Evolutionary conservation across 2,329 filamentous ascomycete species (phyloP).

Genomic region (Beauveria sp.): DNA sequence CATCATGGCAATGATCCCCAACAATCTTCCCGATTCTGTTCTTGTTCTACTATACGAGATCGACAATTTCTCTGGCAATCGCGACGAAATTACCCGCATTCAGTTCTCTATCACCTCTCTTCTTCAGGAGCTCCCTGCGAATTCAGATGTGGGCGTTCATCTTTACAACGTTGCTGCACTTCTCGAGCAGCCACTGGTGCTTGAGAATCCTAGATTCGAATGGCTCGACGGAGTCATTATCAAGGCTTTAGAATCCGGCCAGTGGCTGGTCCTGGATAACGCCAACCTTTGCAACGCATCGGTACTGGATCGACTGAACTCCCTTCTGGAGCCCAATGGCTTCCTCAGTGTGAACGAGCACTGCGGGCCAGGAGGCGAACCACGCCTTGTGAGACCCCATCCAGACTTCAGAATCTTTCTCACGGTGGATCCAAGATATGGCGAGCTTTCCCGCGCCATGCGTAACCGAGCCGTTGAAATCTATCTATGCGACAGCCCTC

Average conservation of each 20-base stretch:
- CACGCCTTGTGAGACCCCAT: constrained; percentile 74
- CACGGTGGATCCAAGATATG: constrained; percentile 85
- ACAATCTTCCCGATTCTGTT: constrained; percentile 36
- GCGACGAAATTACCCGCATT: constrained; percentile 30
- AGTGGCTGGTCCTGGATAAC: constrained; percentile 94
- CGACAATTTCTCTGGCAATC: constrained; percentile 32
- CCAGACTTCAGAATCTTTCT: constrained; percentile 85
- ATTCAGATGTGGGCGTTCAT: constrained; percentile 38
- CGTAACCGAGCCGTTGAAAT: constrained; percentile 90
- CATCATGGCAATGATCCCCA: constrained; percentile 41
- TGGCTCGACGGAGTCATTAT: constrained; percentile 94
- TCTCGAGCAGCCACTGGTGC: constrained; percentile 43
- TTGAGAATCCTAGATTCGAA: constrained; percentile 77
- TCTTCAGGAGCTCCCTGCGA: constrained; percentile 31
- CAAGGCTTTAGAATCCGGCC: constrained; percentile 73
- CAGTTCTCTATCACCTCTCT: constrained; percentile 32
- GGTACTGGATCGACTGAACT: constrained; percentile 90
- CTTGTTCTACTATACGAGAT: constrained; percentile 45
- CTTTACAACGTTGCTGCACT: constrained; percentile 42
- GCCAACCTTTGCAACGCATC: constrained; percentile 95
- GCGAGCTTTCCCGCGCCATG: constrained; percentile 94
- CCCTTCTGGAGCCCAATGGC: constrained; percentile 83
- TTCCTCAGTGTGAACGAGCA: constrained; percentile 90
- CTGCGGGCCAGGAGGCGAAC: constrained; percentile 71
- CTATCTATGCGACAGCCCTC: constrained; percentile 51